These are phyloP conservation scores for Trichoderma polysporum DNA, from an alignment of 2,329 filamentous ascomycete genomes.

Conservation along the genomic window DNA sequence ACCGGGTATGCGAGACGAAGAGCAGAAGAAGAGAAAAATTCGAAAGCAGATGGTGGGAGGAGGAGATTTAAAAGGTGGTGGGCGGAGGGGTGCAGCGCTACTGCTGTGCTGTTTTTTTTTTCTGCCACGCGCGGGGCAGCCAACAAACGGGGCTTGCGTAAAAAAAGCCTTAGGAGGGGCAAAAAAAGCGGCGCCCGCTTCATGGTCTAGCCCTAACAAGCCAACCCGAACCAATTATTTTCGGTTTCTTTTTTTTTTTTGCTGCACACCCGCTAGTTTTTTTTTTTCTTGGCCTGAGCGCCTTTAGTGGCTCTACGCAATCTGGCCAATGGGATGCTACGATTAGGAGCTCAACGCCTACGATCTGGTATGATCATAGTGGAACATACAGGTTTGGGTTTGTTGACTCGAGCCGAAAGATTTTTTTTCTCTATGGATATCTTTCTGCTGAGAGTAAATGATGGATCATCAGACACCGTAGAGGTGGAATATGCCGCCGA, in stretches of 20 bases:
- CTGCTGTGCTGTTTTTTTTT: constrained; percentile 23
- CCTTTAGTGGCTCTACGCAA: not conserved
- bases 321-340: constrained; percentile 2
- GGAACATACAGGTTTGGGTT: not conserved
- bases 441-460: too few species aligned
- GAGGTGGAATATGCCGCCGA: not conserved
- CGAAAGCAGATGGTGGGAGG: constrained; percentile 39
- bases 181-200: constrained; percentile 9
- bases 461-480: too few species aligned
- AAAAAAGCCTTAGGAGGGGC: constrained; percentile 16
- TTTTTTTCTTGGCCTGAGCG: constrained; percentile 15
- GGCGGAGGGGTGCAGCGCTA: constrained; percentile 28
- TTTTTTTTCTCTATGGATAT: not conserved
- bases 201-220: constrained; percentile 38
- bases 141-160: constrained; percentile 21
- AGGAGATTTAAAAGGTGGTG: constrained; percentile 40
- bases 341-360: constrained; percentile 6
- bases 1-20: constrained; percentile 47
- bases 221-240: not conserved
- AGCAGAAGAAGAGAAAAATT: constrained; percentile 39
- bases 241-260: not conserved
- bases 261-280: constrained; percentile 10
- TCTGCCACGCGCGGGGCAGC: constrained; percentile 26
- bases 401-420: not conserved
- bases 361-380: constrained; percentile 14